Conservation (phyloP, 768 basidiomycete genomes). For the Suillus clintonianus region DNA sequence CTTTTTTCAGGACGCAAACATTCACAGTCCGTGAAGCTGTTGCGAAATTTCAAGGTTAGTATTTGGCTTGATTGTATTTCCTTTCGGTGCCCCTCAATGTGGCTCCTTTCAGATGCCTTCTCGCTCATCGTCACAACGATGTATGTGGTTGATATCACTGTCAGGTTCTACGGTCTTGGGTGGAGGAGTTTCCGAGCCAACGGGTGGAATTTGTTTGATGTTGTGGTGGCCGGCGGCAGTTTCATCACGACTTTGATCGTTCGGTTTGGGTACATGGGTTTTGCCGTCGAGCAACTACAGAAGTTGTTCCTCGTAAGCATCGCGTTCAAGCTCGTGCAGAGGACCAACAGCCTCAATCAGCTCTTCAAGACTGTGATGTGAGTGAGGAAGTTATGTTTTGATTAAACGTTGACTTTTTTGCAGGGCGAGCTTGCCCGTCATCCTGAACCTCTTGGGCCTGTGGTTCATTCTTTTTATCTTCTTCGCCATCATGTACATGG, state of each 20-base stretch:
- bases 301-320: slow-evolving; percentile 93
- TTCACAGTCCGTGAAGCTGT: slow-evolving; percentile 52
- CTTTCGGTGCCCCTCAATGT: slow-evolving; percentile 12
- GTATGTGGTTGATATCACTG: slow-evolving; percentile 73
- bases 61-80: not conserved
- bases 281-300: slow-evolving; percentile 66
- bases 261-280: slow-evolving; percentile 51
- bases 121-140: slow-evolving; percentile 73
- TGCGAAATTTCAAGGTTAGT: slow-evolving; percentile 64
- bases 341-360: slow-evolving; percentile 86
- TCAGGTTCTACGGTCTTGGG: slow-evolving; percentile 85
- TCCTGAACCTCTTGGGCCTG: slow-evolving; percentile 79
- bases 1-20: slow-evolving; percentile 69
- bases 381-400: slow-evolving; percentile 30
- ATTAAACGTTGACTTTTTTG: slow-evolving; percentile 1
- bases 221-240: slow-evolving; percentile 77
- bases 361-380: slow-evolving; percentile 96
- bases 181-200: slow-evolving; percentile 83
- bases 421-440: slow-evolving; percentile 85
- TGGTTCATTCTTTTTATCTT: slow-evolving; percentile 92
- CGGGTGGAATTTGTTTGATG: slow-evolving; percentile 94
- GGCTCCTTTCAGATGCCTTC: slow-evolving; percentile 56
- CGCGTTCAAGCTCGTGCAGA: slow-evolving; percentile 91
- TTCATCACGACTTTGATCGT: slow-evolving; percentile 81
- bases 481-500: slow-evolving; percentile 85